phyloP scores from a whole-genome alignment of 2,329 filamentous ascomycete genomes.

The Alternaria sp. region DNA sequence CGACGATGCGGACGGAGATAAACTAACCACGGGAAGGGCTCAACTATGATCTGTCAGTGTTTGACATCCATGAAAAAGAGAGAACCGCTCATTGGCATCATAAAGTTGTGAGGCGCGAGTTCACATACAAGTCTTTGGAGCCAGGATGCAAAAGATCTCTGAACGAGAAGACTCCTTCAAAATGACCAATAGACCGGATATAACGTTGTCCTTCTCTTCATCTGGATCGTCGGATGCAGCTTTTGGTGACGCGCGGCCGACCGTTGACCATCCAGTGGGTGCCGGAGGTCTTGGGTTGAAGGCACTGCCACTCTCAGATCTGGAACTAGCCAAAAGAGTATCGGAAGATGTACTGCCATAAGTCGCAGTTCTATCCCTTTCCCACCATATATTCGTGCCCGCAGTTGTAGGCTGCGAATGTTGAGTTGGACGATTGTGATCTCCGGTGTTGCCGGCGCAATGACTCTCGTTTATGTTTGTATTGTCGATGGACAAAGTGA shows the following conservation, averaged over 20 bases:
- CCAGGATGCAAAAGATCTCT: not conserved
- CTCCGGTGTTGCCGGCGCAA: no score
- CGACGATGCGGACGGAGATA: not conserved
- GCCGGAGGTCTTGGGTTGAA: not conserved
- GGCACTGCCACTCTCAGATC: not conserved
- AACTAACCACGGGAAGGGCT: not conserved
- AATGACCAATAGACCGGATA: not conserved
- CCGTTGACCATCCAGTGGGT: not conserved
- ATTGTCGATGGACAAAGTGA: not conserved
- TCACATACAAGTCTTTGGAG: not conserved
- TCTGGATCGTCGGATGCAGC: not conserved
- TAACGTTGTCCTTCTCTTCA: not conserved
- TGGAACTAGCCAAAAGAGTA: not conserved
- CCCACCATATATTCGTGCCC: not conserved
- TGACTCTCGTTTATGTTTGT: not conserved
- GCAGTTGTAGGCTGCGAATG: not conserved
- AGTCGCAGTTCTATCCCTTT: not conserved
- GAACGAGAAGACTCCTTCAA: not conserved
- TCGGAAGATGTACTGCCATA: not conserved
- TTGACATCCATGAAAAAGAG: not conserved
- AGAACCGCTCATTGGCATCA: not conserved
- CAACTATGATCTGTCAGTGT: not conserved
- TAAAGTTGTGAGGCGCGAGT: not conserved
- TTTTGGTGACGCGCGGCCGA: not conserved
- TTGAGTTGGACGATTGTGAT: not conserved